Base-by-base conservation (phyloP, 2,329 filamentous ascomycete genomes). In the Sarocladium kiliense region DNA sequence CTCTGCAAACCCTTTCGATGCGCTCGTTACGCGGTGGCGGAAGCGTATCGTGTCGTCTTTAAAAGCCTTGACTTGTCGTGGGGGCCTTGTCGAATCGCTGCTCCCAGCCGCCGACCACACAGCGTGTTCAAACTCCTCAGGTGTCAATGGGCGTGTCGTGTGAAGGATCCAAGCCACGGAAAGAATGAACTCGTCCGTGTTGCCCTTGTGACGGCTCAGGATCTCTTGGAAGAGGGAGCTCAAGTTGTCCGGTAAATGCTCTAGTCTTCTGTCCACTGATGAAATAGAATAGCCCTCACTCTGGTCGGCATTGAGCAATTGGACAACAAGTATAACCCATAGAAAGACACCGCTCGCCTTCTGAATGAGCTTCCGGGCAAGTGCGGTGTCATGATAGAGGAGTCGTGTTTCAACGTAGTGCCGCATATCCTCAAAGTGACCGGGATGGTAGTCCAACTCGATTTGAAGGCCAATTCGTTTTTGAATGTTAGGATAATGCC, bases 151-250 rank as follows among this genome's bases (percentile, higher is more conserved):
- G 1, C 66, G 63, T 19, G 63, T 69, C 2, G 80, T 69, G 41
- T 73, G 82, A 0, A 84, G 68, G 2, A 84, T 66, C 74, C 75
- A 83, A 53, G 77, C 72, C 1, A 84, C 60, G 45, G 73, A 79
- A 2, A 78, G 59, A 0, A 71, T 55, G 1, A 82, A 59, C 0
- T 69, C 61, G 3, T 75, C 66, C 50, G 66, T 65, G 30, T 78
- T 68, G 0, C 70, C 55, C 1, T 57, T 26, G 41, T 45, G 21
- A 19, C 41, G 41, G 18, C 18, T 71, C 3, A 84, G 55, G 1
- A 83, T 78, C 34, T 77, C 64, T 14, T 67, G 68, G 58, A 85
- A 84, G 0, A 85, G 62, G 0, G 76, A 66, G 53, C 71, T 63
- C 0, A 85, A 65, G 2, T 67, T 67, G 2, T n/a, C 50, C 0